Base-by-base conservation (phyloP, 352 stramenopile genomes). In the Pythium grandisporangium region DNA sequence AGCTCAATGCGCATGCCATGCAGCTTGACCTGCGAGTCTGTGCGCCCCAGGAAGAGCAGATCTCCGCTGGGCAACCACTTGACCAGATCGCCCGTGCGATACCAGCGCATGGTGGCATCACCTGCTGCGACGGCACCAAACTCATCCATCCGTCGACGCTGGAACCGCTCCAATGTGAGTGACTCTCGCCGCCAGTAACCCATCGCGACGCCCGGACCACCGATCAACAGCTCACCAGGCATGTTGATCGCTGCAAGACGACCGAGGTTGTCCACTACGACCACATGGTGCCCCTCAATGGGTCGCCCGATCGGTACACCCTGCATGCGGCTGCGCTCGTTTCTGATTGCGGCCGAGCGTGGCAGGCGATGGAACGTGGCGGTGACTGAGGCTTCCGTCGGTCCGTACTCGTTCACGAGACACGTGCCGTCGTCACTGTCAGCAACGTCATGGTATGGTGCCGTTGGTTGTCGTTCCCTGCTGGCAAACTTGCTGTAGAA, bases 1-100 rank as follows among this genome's bases (percentile, higher is more conserved):
- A 91, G 51, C 50, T 94, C 81, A 16, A 94, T 77, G 2, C 81
- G 75, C 55, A 87, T 86, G 11, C 78, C 81, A 16, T 77, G 68
- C 2, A 85, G 67, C 44, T 93, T 93, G 23, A 92, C 74, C 43
- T 91, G 81, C 3, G 67, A 55, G 45, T 93, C 81, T 1, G 69
- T 69, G 14, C 81, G 60, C 7, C 78, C 74, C 3, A 89, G 45
- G 29, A 88, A 87, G 10, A 85, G 51, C 14, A 90, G 45, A 34
- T 71, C 55, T 1, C 70, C 67, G 35, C 44, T 64, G 4, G 55
- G 43, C 17, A 78, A 39, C 51, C 74, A 73, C 40, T 78, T 76
- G 23, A 84, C 73, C 6, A 84, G 55, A 39, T 93, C 79, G 5
- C 79, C 79, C 1, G 74, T 87, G 23, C 70, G 66, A 40, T 87